These are phyloP conservation scores for Gonium pectorale DNA, from an alignment of 139 green algal genomes.

Conservation along the genomic window DNA sequence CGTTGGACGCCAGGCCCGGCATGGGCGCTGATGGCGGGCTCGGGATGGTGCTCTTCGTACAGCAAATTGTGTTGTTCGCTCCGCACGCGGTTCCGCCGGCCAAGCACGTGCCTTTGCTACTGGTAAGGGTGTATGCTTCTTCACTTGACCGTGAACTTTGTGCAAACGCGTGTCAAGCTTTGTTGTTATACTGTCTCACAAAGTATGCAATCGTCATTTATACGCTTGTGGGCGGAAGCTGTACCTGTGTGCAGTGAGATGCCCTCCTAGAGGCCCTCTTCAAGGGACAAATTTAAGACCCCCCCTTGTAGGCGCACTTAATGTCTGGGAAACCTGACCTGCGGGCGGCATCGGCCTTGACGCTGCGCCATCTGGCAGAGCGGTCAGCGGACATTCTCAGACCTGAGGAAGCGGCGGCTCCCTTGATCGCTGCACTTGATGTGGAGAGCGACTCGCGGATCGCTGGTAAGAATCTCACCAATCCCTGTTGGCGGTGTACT, in stretches of 20 bases:
- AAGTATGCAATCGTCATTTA: too few relatives aligned
- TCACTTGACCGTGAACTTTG: background rate
- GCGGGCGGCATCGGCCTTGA: constrained; percentile 84
- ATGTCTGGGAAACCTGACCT: constrained; percentile 78
- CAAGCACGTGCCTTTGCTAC: constrained; percentile 64
- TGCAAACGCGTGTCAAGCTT: too few relatives aligned
- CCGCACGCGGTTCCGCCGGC: constrained; percentile 79
- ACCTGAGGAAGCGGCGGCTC: constrained; percentile 70
- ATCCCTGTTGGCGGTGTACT: too few relatives aligned
- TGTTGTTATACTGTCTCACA: too few relatives aligned
- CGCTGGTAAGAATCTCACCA: constrained; percentile 29
- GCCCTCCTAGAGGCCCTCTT: too few relatives aligned
- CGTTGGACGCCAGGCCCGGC: too few relatives aligned
- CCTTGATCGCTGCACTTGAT: constrained; percentile 90
- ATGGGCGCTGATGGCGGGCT: constrained; percentile 39
- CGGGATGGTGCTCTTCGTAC: constrained; percentile 87
- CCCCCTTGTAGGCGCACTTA: constrained; percentile 73
- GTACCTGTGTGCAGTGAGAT: too few relatives aligned
- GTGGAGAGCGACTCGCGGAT: constrained; percentile 70
- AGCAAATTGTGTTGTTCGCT: constrained; percentile 95
- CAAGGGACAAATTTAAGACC: too few relatives aligned
- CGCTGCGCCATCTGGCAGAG: constrained; percentile 91
- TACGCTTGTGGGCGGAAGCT: too few relatives aligned
- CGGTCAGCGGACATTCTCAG: constrained; percentile 69
- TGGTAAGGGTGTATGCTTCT: constrained; percentile 30